Percentiles rank a stretch among this genome's conserved stretches.
phyloP scores from a whole-genome alignment of 768 basidiomycete genomes.

The Russula sp. region DNA sequence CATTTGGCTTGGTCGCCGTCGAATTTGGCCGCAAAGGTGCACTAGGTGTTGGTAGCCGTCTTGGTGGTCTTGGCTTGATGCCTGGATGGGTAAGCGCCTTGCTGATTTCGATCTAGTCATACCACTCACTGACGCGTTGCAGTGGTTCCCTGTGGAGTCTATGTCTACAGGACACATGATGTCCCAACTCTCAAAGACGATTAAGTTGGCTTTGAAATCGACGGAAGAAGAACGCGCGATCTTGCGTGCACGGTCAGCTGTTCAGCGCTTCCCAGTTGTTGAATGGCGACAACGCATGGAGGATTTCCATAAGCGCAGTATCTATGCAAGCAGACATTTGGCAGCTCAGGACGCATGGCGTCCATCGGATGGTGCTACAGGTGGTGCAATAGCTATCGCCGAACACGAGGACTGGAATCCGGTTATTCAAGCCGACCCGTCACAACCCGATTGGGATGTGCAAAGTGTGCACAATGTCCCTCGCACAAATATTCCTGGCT shows the following conservation, averaged over 20 bases:
- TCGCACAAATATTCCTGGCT: constrained; percentile 35
- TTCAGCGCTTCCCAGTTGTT: constrained; percentile 95
- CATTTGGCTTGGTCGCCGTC: constrained; percentile 92
- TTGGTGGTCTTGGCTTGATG: constrained; percentile 94
- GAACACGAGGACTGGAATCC: constrained; percentile 81
- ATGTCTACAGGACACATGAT: constrained; percentile 90
- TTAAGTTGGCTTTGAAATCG: constrained; percentile 90
- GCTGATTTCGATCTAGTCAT: neutral
- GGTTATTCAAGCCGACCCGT: constrained; percentile 51
- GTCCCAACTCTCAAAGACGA: constrained; percentile 88
- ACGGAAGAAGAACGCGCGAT: constrained; percentile 87
- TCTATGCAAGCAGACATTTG: constrained; percentile 55
- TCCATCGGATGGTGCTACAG: constrained; percentile 55
- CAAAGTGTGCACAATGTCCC: constrained; percentile 45
- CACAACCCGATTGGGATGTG: constrained; percentile 71
- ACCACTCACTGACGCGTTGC: constrained; percentile 14
- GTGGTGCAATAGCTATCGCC: constrained; percentile 37
- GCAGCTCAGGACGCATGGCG: constrained; percentile 77
- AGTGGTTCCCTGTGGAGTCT: constrained; percentile 98
- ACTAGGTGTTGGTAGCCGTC: constrained; percentile 87
- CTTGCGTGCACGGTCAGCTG: constrained; percentile 85
- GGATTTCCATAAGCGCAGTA: constrained; percentile 88
- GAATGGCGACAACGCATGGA: constrained; percentile 97
- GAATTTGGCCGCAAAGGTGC: constrained; percentile 97
- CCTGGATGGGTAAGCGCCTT: constrained; percentile 80